Base-by-base conservation (phyloP, 768 basidiomycete genomes). In the Calocera viscosa region DNA sequence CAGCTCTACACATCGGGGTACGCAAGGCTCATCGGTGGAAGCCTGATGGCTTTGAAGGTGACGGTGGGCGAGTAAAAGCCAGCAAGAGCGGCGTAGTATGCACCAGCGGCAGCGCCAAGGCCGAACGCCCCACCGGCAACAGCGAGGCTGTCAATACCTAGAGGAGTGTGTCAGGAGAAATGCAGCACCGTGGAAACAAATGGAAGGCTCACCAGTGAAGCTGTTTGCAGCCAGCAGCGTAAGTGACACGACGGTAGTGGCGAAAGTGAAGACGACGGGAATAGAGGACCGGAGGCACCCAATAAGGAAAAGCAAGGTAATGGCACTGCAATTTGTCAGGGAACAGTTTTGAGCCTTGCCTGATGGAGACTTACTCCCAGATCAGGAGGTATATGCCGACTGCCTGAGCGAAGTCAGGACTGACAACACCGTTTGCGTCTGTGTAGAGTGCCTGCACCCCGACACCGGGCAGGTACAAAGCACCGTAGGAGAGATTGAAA, bases 311-410 rank as follows among this genome's bases (percentile, higher is more conserved):
- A 60, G 53, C 11, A 60, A 26, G 30, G 53, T 60, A 26, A 60
- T 60, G 10, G 30, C 53, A 26, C 53, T 60, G 53, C 53, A 28
- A 26, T 16, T 11, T 28, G 53, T 60, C 30, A 60, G 53, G n/a
- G 14, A 32, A 60, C 26, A 10, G 7, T 30, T 10, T 26, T 19
- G 10, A 28, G 2, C 2, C 26, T 16, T 32, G 5, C 24, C 16
- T 47, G 30, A 60, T 60, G 24, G 24, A 16, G 22, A 16, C 53
- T 26, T 19, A 60, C 53, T 60, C 53, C 53, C 53, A 60, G 19
- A 60, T 60, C 53, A 60, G 53, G 53, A 60, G 53, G 19, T 60
- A 60, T 11, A 60, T 60, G 22, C 53, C 53, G 30, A 60, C 53
- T 5, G 53, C 53, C 22, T 60, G 53, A 16, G 11, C 30, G 26